Evolutionary conservation across 202 grass and related monocot species (phyloP), one percentile per base, ranked within the genome.

Genomic region (Zizania palustris): DNA sequence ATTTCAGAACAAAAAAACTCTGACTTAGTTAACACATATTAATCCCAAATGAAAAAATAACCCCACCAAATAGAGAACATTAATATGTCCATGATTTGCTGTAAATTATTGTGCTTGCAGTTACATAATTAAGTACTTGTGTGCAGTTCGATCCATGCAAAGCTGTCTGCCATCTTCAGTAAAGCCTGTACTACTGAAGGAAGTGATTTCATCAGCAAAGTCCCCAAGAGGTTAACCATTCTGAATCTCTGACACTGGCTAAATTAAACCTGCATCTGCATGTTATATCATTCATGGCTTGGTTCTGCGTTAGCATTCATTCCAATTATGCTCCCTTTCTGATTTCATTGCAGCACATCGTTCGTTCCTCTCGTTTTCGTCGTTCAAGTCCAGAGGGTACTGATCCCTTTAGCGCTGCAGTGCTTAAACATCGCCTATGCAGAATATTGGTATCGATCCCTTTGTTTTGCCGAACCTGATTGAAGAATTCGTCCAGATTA

Each of bases 301-400:
- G 49, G 64, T 0, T 5, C 41, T 19, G 7, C 35, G 67, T 36
- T 2, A 34, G 0, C 51, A 3, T 7, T 54, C 54, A 20, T 10
- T 53, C 69, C 51, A 51, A 72, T 86, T 56, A 28, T 28, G 50
- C 21, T 16, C 19, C 60, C 21, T 72, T 76, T 20, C 14, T 34
- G 43, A 58, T 67, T 15, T 33, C 15, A 9, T 69, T 60, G 66
- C 88, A 94, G 91, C 63, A 10, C 83, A 84, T 41, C 83, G 88
- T 9, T 91, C 88, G 5, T 88, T 94, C 73, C 88, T 94, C 62
- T 82, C 75, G 5, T 71, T 94, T 41, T 59, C 88, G 3, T 80
- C 85, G 20, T 91, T 94, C 61, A 79, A 83, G 35, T 79, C 65
- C 53, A 84, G 78, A 84, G 78, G 76, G 67, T 72, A 65, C 43